Evolutionary conservation across 1,139 yeast species (phyloP), one percentile per base, ranked within the genome.

Genomic region (Taiozyma sp.): DNA sequence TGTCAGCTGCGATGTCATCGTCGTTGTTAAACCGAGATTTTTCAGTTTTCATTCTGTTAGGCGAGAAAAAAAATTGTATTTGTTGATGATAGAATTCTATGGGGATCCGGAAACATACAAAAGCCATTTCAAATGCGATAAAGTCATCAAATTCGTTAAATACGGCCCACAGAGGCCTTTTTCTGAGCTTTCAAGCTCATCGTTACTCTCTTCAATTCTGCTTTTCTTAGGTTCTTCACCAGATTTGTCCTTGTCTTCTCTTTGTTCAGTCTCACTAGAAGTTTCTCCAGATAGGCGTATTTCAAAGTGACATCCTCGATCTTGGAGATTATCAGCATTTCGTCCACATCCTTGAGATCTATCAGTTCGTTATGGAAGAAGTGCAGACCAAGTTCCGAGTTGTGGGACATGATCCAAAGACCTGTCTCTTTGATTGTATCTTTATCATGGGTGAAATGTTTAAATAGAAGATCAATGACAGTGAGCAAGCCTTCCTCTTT

Each of bases 361-460:
- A 39, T 63, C 47, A 14, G 63, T 56, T 57, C 56, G 66, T 50
- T 68, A 27, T 65, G 70, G 48, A 78, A 67, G 10, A 79, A 64
- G 23, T 62, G 61, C n/a, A 77, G 57, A 0, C 80, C 83, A 23
- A 59, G 61, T 19, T 65, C 57, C 0, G 80, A 75, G 48, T 66
- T 63, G 5, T 64, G 53, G 13, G 63, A 57, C 22, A 76, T 58
- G 9, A 79, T 61, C 81, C 82, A 77, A 41, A 72, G 57, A 2
- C 77, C 75, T 54, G 73, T 71, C 29, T 69, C 66, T 74, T 76
- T 72, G 8, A 78, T 67, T 19, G 71, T 52, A 2, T 63, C 66
- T 43, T 66, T 67, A 44, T 71, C 70, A 3, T 59, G 51, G 45
- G 72, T 32, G 13, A 43, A 47, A 30, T 51, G 66, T 8, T 67